Conservation (phyloP, 169 alveolate species). For the Cystoisospora suis region DNA sequence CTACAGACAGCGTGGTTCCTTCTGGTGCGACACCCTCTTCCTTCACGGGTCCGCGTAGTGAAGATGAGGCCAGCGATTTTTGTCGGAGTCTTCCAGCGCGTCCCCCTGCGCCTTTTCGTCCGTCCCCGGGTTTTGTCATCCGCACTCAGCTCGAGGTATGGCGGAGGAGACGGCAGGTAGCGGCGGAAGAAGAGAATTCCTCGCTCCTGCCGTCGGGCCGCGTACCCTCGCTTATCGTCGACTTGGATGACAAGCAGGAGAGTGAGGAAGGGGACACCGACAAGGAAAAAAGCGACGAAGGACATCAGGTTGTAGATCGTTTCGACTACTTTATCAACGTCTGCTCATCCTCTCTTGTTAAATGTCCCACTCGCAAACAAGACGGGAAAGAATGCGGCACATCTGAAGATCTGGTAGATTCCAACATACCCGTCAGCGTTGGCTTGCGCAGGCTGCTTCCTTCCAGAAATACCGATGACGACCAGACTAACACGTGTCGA, state of each 20-base stretch:
- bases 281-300: neutral
- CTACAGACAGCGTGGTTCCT: neutral
- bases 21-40: neutral
- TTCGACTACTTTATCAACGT: conserved; percentile 19
- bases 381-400: neutral
- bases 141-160: neutral
- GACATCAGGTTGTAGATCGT: neutral
- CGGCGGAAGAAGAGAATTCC: neutral
- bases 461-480: too few species aligned
- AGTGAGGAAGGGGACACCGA: neutral
- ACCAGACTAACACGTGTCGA: too few species aligned
- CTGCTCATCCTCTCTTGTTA: neutral
- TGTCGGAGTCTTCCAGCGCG: conserved; percentile 3
- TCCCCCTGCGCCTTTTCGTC: neutral
- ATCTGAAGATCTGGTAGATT: neutral
- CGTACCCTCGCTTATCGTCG: neutral
- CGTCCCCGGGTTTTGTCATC: neutral
- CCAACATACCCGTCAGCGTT: neutral
- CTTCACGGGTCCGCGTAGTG: neutral
- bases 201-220: neutral
- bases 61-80: too few species aligned
- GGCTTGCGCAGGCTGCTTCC: neutral
- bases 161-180: neutral
- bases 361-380: conserved; percentile 6
- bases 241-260: neutral